Evolutionary conservation across 2,329 filamentous ascomycete genomes (phyloP), one percentile per base, ranked within the genome.

Genomic region (Phialocephala sp.): DNA sequence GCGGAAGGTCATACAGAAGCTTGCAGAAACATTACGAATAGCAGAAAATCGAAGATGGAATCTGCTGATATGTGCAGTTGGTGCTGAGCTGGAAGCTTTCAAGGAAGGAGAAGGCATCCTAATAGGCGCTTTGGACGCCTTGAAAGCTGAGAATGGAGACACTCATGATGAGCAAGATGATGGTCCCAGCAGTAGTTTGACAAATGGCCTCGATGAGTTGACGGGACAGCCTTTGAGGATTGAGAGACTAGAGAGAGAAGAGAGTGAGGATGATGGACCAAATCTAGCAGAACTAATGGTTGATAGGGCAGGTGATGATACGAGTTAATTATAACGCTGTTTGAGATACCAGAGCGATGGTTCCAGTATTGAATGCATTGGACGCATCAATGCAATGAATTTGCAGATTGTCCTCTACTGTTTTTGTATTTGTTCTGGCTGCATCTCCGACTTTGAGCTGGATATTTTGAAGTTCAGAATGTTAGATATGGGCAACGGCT

Each of bases 21-120:
- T 94, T 4, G 83, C 88, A 61, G 77, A 81, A 18, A 82, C 84
- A 22, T 72, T 88, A 32, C 78, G 81, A 1, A 74, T 83, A 2
- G 89, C 89, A 0, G 86, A 91, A 66, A 79, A 81, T 1, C 85
- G 85, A 64, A 83, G 84, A 18, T 94, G 91, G 91, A 93, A 90
- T 64, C 79, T 94, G 18, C 81, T 94, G 20, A 88, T 93, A 4
- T 91, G 87, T 60, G 91, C 90, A 12, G 87, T 94, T 39, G 90
- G 91, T 0, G 91, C 91, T 0, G 91, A 92, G 75, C 74, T 91
- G 1, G 88, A 90, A 65, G 89, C 89, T 2, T 88, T 91, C 66
- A 79, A 79, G 37, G 85, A 89, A 72, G 88, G 88, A 0, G 83
- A 84, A 70, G 76, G 80, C 2, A 80, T 92, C 50, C 78, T 92